phyloP scores from a whole-genome alignment of 2,329 filamentous ascomycete genomes.

The Kalmusia sp. region DNA sequence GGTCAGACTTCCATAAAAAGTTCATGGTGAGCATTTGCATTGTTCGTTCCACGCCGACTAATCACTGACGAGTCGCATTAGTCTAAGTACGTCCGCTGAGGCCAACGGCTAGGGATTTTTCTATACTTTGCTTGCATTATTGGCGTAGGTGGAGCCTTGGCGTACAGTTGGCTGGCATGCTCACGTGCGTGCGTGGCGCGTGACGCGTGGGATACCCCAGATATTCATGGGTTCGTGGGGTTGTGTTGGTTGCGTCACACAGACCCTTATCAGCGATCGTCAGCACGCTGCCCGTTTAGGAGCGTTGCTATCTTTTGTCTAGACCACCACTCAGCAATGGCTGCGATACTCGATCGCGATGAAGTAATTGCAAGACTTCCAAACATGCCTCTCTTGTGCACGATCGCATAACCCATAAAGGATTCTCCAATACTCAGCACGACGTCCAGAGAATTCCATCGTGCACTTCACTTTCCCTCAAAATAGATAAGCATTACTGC shows the following conservation, averaged over 20 bases:
- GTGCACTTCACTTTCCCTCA: not conserved
- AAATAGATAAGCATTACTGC: not conserved
- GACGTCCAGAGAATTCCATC: too few species aligned
- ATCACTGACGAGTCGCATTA: slow-evolving; percentile 24
- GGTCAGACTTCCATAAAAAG: slow-evolving; percentile 96
- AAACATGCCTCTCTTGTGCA: too few species aligned
- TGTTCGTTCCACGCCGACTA: not conserved
- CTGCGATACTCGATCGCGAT: slow-evolving; percentile 12
- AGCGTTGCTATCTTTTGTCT: slow-evolving; percentile 29
- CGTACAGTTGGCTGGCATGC: slow-evolving; percentile 17
- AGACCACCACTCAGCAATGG: slow-evolving; percentile 13
- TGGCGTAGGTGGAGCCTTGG: slow-evolving; percentile 18
- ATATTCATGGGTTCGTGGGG: slow-evolving; percentile 17
- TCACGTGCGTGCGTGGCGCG: slow-evolving; percentile 21
- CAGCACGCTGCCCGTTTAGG: slow-evolving; percentile 27
- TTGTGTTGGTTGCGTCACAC: slow-evolving; percentile 34
- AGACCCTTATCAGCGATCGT: slow-evolving; percentile 44
- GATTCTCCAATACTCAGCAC: not conserved
- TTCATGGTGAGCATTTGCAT: slow-evolving; percentile 68
- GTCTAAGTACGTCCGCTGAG: slow-evolving; percentile 2
- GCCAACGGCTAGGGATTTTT: not conserved
- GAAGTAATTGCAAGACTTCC: too few species aligned
- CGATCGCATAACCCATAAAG: too few species aligned
- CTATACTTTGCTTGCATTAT: slow-evolving; percentile 23
- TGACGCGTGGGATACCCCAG: slow-evolving; percentile 34